These are phyloP conservation scores for Marasmius fiardii DNA, from an alignment of 1,284 basidiomycete genomes.

Conservation along the genomic window DNA sequence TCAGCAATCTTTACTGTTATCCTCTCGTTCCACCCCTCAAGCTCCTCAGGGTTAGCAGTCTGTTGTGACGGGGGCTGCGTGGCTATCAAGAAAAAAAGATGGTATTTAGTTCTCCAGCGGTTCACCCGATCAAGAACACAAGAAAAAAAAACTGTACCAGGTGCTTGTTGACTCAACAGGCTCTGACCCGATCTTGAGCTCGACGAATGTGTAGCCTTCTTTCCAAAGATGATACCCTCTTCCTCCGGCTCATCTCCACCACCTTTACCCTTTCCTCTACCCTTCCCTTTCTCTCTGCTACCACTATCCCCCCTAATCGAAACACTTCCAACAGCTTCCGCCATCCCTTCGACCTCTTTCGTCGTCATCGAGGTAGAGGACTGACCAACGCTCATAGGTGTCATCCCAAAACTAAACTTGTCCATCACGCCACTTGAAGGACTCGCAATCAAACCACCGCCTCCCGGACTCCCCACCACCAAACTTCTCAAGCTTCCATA, in stretches of 20 bases:
- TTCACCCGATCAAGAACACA: background rate
- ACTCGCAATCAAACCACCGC: background rate
- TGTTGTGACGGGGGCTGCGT: background rate
- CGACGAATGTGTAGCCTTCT: background rate
- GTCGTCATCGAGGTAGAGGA: background rate
- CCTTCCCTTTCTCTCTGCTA: background rate
- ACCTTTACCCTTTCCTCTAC: background rate
- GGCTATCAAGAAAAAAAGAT: too few species aligned
- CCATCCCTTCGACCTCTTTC: background rate
- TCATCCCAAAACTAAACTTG: background rate
- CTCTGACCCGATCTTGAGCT: background rate
- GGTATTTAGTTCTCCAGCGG: background rate
- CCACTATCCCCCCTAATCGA: background rate
- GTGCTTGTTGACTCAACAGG: background rate
- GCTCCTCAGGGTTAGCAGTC: background rate
- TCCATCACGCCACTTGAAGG: background rate
- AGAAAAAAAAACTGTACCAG: background rate
- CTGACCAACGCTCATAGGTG: background rate
- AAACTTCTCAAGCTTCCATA: background rate
- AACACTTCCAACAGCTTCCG: background rate
- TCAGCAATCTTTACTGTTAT: slow-evolving; percentile 99
- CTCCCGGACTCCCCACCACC: background rate
- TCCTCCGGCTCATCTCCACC: background rate
- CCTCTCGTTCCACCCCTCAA: slow-evolving; percentile 40
- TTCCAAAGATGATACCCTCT: background rate